Conservation (phyloP, 1,139 yeast genomes). For the Geotrichum reessii region DNA sequence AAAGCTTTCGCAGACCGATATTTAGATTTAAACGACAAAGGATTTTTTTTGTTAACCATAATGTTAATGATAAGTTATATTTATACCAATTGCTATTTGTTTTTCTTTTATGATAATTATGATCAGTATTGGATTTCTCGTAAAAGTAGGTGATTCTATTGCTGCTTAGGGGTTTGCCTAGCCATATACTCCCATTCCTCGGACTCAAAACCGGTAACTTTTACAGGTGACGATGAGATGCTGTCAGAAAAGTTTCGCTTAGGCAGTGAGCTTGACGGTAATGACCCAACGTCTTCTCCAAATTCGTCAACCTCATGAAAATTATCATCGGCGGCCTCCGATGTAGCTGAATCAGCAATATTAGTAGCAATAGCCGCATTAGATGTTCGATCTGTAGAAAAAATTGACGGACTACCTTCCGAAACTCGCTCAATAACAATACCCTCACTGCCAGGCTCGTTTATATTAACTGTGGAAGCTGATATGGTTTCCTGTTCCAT, state of each 20-base stretch:
- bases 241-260: background rate
- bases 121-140: background rate
- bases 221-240: conserved; percentile 9
- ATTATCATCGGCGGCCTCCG: background rate
- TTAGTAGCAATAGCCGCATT: background rate
- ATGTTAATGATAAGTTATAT: conserved; percentile 40
- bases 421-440: background rate
- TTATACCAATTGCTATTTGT: background rate
- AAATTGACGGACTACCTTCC: background rate
- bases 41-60: conserved; percentile 20
- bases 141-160: background rate
- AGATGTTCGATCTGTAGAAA: background rate
- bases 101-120: background rate
- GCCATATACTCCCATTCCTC: conserved; percentile 14
- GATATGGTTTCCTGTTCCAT: background rate
- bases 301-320: background rate
- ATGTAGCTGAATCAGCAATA: background rate
- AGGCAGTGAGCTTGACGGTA: background rate
- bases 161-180: background rate
- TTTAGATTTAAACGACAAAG: conserved; percentile 35
- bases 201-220: background rate
- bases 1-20: conserved; percentile 26
- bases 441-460: background rate
- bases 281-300: background rate
- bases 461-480: background rate